Evolutionary conservation across 306 rosid genomes (phyloP), one percentile per base, ranked within the genome.

Genomic region (Corylus americana): DNA sequence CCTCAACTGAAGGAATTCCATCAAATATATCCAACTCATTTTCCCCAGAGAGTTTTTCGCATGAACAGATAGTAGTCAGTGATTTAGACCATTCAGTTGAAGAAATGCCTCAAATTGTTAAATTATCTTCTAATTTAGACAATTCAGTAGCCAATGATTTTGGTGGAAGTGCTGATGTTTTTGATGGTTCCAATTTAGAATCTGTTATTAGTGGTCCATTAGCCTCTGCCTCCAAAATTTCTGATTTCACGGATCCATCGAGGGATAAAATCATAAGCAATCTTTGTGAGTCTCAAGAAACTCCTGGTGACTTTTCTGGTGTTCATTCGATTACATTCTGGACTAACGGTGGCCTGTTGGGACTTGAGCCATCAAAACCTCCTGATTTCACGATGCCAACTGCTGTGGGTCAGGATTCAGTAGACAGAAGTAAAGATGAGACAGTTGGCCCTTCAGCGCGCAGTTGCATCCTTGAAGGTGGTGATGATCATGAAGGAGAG

Each of bases 331-430:
- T 88, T 69, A 85, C 83, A 58, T 86, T 95, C 85, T 95, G 98
- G 99, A 95, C 99, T 58, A 95, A 95, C 78, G 99, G 99, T 84
- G 97, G 97, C 82, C 85, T 95, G 54, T 83, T 95, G 79, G 99
- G 99, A 85, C 99, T 95, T 79, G 89, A 91, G 85, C 99, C 99
- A 74, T 91, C 98, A 74, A 95, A 95, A 81, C 98, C 99, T 78
- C 93, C 97, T 62, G 93, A 89, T 80, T 93, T 89, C 78, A 39
- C 79, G 54, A 69, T 78, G 86, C 62, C 97, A 79, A 87, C 79
- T 80, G 82, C 90, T 78, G 73, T 74, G 66, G 78, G 72, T 64
- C 87, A 85, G 74, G 84, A 78, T 48, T 75, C 88, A 49, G 45
- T 72, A 45, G 75, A 78, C 72, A 55, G 76, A 31, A 82, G 77